Conservation (phyloP, 768 basidiomycete genomes). For the Tremella mesenterica region DNA sequence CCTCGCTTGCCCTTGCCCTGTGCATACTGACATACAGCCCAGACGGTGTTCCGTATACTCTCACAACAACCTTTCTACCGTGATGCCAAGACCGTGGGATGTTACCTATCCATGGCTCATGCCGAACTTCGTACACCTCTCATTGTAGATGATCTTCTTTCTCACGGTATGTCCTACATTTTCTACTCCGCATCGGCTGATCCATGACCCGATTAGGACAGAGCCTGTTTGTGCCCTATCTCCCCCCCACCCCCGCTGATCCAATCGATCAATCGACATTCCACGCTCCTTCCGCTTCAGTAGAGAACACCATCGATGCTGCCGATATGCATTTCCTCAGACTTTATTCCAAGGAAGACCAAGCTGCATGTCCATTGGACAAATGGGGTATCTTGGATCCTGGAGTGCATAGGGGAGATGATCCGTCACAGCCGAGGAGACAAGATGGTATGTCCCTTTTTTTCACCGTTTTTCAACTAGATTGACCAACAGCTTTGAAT, state of each 20-base stretch:
- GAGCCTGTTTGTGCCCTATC: conserved; percentile 26
- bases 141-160: conserved; percentile 26
- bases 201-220: conserved; percentile 1
- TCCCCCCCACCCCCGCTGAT: conserved; percentile 13
- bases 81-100: conserved; percentile 26
- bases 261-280: background rate
- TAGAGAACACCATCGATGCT: background rate
- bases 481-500: conserved; percentile 8
- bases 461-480: background rate
- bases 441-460: conserved; percentile 24
- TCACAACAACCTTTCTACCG: conserved; percentile 19
- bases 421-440: conserved; percentile 3
- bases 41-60: conserved; percentile 13
- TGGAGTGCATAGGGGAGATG: conserved; percentile 13
- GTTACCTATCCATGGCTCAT: conserved; percentile 33
- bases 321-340: conserved; percentile 32
- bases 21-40: conserved; percentile 9
- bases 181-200: background rate
- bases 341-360: conserved; percentile 27
- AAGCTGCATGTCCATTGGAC: conserved; percentile 26
- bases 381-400: conserved; percentile 40
- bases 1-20: too few relatives aligned
- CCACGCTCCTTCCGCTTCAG: background rate
- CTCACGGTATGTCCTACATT: conserved; percentile 12
- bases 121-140: conserved; percentile 29